Evolutionary conservation across 768 basidiomycete species (phyloP), one percentile per base, ranked within the genome.

Genomic region (Strobilomyces confusus): DNA sequence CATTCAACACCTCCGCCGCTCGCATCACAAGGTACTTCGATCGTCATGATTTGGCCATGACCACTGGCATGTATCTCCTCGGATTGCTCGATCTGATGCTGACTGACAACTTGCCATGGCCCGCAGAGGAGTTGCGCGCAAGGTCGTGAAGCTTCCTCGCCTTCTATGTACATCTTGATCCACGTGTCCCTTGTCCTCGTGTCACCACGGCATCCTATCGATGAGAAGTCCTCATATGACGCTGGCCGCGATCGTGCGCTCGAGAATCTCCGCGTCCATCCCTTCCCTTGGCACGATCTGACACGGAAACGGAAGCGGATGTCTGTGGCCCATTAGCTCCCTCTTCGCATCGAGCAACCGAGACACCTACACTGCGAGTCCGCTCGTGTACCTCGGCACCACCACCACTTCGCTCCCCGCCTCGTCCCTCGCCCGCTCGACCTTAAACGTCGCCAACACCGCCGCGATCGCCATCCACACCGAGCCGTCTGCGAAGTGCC

Each of bases 401-500:
- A 65, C 43, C 11, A 38, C 48, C 9, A 62, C 50, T 15, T 65
- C 63, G 9, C 5, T n/a, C 5, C 55, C 63, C 3, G 17, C 14
- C 20, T 38, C 55, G 29, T 60, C 58, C 41, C 40, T 48, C 20
- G 47, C 22, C 4, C 26, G 32, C n/a, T 52, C 44, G 17, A 65
- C 26, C 17, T 25, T 46, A 42, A 54, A 64, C 38, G 41, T 51
- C 17, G 58, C 58, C 23, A 63, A 19, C 13, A 60, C 11, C 12
- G n/a, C 26, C 17, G 49, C 55, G 37, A 65, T 54, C 26, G 45
- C 61, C 9, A 22, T 49, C 61, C 64, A 64, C 32, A 60, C 32
- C 25, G 58, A 58, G 26, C 49, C 33, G 33, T 63, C 55, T n/a
- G 63, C 58, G 48, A 64, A 49, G 51, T 59, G 33, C 17, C 60